These are phyloP conservation scores for Cupressus sempervirens DNA, from an alignment of 75 land plant species.

Conservation along the genomic window DNA sequence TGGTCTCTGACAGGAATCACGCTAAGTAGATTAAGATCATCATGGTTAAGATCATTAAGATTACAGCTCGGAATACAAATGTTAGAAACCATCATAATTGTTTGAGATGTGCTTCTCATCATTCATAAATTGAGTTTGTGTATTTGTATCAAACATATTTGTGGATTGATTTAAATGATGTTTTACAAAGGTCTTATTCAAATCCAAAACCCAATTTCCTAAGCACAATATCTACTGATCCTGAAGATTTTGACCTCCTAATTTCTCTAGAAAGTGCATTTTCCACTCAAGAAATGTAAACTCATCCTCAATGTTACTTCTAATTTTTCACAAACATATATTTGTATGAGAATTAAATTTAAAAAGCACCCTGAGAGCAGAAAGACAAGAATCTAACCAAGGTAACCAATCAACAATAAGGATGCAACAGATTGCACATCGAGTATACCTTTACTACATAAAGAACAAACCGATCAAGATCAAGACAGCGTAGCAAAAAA, in stretches of 20 bases:
- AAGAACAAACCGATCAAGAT: slow-evolving; percentile 90
- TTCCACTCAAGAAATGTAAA: background rate
- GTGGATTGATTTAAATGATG: background rate
- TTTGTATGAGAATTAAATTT: background rate
- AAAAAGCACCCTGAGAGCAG: background rate
- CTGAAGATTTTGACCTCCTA: background rate
- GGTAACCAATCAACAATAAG: background rate
- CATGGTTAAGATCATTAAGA: background rate
- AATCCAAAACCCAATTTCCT: background rate
- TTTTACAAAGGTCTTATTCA: background rate
- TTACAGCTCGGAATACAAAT: background rate
- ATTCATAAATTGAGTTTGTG: too few relatives aligned
- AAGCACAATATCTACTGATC: background rate
- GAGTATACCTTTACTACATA: slow-evolving; percentile 85
- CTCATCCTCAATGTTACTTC: background rate
- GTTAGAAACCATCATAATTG: background rate
- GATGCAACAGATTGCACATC: background rate
- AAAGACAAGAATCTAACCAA: background rate
- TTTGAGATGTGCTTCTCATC: background rate
- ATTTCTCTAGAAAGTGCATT: background rate
- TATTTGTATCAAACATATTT: too few relatives aligned
- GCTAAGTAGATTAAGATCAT: background rate
- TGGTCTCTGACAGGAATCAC: background rate
- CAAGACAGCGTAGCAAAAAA: slow-evolving; percentile 95
- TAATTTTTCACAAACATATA: background rate